Conservation (phyloP, 768 basidiomycete genomes). For the Termitomyces sp. region DNA sequence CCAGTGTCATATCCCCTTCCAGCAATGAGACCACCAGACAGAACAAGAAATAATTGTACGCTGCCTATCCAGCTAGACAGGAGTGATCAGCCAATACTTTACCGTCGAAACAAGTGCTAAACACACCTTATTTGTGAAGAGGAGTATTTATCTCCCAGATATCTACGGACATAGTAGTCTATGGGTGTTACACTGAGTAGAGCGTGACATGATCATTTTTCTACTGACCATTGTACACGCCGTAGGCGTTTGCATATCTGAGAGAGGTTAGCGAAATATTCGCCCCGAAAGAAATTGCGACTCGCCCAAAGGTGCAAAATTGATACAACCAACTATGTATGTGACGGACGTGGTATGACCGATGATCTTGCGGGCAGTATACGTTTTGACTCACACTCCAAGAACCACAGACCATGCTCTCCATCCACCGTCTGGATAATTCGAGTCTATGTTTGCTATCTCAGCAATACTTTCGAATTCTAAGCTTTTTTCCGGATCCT, state of each 20-base stretch:
- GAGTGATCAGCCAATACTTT: neutral
- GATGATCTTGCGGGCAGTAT: neutral
- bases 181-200: neutral
- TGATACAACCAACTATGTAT: conserved; percentile 4
- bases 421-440: conserved; percentile 36
- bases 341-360: neutral
- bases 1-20: conserved; percentile 52
- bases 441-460: neutral
- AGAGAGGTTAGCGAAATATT: neutral
- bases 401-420: conserved; percentile 38
- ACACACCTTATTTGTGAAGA: conserved; percentile 23
- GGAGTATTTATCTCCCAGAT: conserved; percentile 24
- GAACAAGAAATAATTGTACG: conserved; percentile 41
- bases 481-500: neutral
- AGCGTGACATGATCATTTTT: neutral
- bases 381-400: conserved; percentile 33
- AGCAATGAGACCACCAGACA: conserved; percentile 40
- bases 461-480: neutral
- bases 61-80: conserved; percentile 40
- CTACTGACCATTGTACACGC: conserved; percentile 4
- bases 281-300: neutral
- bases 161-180: conserved; percentile 40
- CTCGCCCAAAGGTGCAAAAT: conserved; percentile 5
- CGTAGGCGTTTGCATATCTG: conserved; percentile 2
- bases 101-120: neutral